Base-by-base conservation (phyloP, 495 filamentous ascomycete species). In the Aspergillus bertholletiae region DNA sequence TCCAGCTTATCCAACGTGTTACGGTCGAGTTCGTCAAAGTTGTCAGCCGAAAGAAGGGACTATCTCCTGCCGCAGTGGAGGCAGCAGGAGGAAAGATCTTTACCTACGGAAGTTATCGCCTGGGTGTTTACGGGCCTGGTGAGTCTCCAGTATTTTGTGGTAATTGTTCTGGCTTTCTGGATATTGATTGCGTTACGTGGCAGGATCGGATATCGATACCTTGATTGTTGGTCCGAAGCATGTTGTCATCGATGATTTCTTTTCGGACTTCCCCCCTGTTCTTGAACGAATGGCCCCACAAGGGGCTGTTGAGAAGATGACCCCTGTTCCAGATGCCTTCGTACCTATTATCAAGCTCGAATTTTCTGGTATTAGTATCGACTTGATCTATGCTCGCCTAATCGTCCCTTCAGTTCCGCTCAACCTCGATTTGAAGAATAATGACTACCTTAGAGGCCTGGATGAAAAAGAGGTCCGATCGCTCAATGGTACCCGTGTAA, bases 301-400 rank as follows among this genome's bases (percentile, higher is more conserved):
- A 17, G 88, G 85, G 7, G 86, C 90, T 32, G 89, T 97, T 54
- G 84, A 87, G 40, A 88, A 94, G 68, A 82, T 97, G 62, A 92
- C 88, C 5, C 83, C 87, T 0, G 93, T 97, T 24, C 86, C 85
- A 15, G 93, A 96, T 57, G 90, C 92, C 4, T 93, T 88, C 60
- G 92, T 96, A 6, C 94, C 94, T 28, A 92, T 97, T 67, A 97
- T 98, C 67, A 97, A 96, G 64, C 85, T 97, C 55, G 87, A 96
- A 64, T 84, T 93, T 48, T 86, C 82, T 52, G 90, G 88, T 7
- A 93, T 97, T 63, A 92, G 88, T 63, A 93, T 98, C 60, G 94
- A 98, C 81, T 70, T 98, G 55, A 92, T 97, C 60, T 97, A 96
- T 66, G 89, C 89, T 40, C 83, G 89, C 35, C 79, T 97, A 30